Evolutionary conservation across 116 monocot species (phyloP).

Genomic region (Trichopus zeylanicus): DNA sequence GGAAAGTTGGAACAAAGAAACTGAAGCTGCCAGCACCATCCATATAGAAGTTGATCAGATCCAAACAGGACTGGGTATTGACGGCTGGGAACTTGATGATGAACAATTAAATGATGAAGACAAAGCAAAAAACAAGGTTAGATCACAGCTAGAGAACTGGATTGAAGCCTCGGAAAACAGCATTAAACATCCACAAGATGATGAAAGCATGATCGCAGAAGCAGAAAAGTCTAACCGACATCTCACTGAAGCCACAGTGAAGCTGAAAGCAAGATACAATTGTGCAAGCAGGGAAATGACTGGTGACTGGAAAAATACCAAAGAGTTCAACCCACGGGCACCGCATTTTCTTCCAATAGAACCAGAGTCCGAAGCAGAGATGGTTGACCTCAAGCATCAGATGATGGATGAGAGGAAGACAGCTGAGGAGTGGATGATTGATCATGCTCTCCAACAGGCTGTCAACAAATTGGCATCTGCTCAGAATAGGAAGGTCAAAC

Average conservation of each 20-base stretch:
- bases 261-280: too few relatives aligned
- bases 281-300: conserved; percentile 12
- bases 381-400: conserved; percentile 76
- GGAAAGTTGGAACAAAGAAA: too few relatives aligned
- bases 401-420: conserved; percentile 63
- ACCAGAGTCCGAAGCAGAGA: conserved; percentile 63
- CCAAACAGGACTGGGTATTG: too few relatives aligned
- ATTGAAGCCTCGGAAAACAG: background rate
- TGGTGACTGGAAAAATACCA: too few relatives aligned
- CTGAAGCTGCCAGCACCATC: too few relatives aligned
- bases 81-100: too few relatives aligned
- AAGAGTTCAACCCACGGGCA: conserved; percentile 63
- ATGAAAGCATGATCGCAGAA: background rate
- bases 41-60: too few relatives aligned
- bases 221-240: background rate
- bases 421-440: conserved; percentile 88
- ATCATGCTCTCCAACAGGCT: conserved; percentile 50
- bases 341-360: conserved; percentile 51
- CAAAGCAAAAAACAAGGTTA: too few relatives aligned
- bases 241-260: conserved; percentile 11
- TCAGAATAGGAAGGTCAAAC: conserved; percentile 55
- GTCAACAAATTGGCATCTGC: conserved; percentile 49
- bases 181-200: conserved; percentile 9
- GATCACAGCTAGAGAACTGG: too few relatives aligned
- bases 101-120: too few relatives aligned